Evolutionary conservation across 352 stramenopile species (phyloP), one percentile per base, ranked within the genome.

Genomic region (Phytophthora quininea): DNA sequence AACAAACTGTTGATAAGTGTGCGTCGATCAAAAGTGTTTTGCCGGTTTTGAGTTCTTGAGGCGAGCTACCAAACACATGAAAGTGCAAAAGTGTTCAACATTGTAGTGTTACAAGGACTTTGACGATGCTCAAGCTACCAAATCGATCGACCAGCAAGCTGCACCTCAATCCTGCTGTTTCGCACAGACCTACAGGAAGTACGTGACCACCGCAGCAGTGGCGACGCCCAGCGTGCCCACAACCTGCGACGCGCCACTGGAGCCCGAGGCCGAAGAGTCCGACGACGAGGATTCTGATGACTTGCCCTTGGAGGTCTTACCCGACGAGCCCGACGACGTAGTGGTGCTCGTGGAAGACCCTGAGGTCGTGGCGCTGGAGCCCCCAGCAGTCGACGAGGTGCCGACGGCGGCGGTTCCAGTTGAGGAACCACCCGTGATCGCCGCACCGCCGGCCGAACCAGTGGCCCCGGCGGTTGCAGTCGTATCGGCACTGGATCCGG

Each of bases 181-280:
- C 10, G 6, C 35, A 40, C 43, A 49, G 14, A 29, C 24, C 24
- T 57, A 57, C 31, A 57, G 50, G 33, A 57, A 47, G 50, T 57
- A 57, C 3, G 50, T 30, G 6, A 57, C 31, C 14, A 57, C 24
- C 14, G 50, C 50, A 32, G 50, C 50, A 19, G 50, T 47, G 32
- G 24, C 57, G 8, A 50, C 57, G 38, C 47, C 46, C 57, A 64
- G 27, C 3, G 35, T 32, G 33, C 10, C 15, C 6, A 29, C 27
- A 14, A 64, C 35, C 47, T 64, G 57, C 29, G 47, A n/a, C 19
- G 57, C 57, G 37, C 57, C 35, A 15, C 57, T 64, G 15, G 57
- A 64, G 27, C 40, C 55, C 10, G 55, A 70, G 0, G 54, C 49
- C 42, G 62, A 64, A 14, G 38, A 57, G 32, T 27, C 15, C 24